Base-by-base conservation (phyloP, 768 basidiomycete genomes). In the Russula brevipes region DNA sequence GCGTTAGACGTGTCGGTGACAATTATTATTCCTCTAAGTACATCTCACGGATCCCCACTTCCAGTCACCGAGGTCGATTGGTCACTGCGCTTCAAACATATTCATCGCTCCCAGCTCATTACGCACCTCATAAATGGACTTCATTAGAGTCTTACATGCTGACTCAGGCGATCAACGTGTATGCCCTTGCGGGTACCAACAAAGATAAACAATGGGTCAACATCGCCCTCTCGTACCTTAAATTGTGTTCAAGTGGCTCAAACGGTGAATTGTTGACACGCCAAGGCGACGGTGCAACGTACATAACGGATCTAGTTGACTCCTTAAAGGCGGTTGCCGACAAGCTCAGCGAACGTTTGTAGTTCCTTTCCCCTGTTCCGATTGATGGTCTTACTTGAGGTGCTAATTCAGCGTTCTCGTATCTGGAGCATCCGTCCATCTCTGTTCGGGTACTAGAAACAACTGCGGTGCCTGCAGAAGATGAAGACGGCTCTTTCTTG, bases 151-250 rank as follows among this genome's bases (percentile, higher is more conserved):
- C 86, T 2, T 85, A 84, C 67, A 89, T 92, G 83, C 81, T 93
- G 19, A 85, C 85, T 12, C 81, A 81, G 53, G 89, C 90, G 1
- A 76, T 95, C 44, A 83, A 86, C 65, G 83, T 86, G 0, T 87
- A 94, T 69, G 72, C 75, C 1, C 71, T 78, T 24, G 73, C 87
- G n/a, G 73, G 79, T 14, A 84, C 82, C 68, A 75, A 81, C 6
- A 83, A 78, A 61, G 87, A 91, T 66, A 77, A 78, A 24, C 91
- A 94, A 70, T 95, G 92, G 92, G 81, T 91, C 24, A 84, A 89
- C 64, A 81, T 88, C 16, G 78, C 89, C 6, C 77, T 94, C 36
- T 83, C 89, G 5, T 94, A 89, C 72, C 78, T 97, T 47, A 85
- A 84, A 69, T 81, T 84, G 12, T 87, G 82, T 63, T 80, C 85